Evolutionary conservation across 176 grass and related monocot species (phyloP).

Genomic region (Carex pumila): DNA sequence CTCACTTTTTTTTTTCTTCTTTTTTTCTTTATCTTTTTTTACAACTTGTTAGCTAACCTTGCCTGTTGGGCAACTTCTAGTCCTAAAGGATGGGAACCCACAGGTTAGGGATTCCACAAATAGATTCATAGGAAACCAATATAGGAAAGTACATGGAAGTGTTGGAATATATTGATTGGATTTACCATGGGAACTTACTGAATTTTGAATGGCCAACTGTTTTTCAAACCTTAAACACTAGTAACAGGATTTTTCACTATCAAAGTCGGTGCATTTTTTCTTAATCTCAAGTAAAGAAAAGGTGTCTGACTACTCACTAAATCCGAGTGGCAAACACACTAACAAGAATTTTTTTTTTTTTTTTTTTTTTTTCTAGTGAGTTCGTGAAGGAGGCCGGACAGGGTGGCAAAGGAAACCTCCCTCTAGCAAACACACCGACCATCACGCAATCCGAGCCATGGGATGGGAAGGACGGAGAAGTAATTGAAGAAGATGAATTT

Average conservation of each 20-base stretch:
- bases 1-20: neutral
- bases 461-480: constrained; percentile 88
- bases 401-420: constrained; percentile 86
- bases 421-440: constrained; percentile 40
- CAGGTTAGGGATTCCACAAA: no score
- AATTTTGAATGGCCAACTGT: no score
- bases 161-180: neutral
- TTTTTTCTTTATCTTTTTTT: neutral
- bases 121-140: neutral
- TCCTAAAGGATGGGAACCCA: no score
- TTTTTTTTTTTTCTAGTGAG: constrained; percentile 31
- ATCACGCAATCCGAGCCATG: constrained; percentile 68
- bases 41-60: neutral
- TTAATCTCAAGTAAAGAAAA: neutral
- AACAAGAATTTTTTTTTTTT: constrained; percentile 4
- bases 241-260: neutral
- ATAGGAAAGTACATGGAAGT: neutral
- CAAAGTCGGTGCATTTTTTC: neutral
- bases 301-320: neutral
- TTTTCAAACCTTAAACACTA: no score
- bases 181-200: no score
- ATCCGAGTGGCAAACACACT: neutral
- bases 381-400: constrained; percentile 91
- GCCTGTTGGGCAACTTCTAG: neutral
- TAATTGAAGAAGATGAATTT: constrained; percentile 94